Evolutionary conservation across 768 basidiomycete species (phyloP).

Genomic region (Astraeus odoratus): DNA sequence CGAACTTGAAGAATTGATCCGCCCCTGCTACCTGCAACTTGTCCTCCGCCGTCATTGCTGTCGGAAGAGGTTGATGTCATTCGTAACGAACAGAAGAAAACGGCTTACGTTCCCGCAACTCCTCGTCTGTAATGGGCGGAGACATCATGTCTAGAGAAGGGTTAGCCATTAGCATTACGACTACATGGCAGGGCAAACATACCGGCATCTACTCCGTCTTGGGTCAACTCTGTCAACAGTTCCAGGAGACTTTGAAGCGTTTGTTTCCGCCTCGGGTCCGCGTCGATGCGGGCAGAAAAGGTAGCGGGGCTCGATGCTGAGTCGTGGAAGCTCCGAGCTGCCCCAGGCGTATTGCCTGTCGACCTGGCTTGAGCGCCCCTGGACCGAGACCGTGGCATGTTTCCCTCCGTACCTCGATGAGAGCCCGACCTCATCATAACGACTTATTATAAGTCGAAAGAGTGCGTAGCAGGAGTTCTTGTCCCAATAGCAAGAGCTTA

Average conservation of each 20-base stretch:
- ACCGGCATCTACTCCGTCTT: constrained; percentile 33
- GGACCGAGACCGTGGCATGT: constrained; percentile 19
- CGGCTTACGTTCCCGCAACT: constrained; percentile 34
- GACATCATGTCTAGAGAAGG: constrained; percentile 19
- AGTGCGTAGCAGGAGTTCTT: constrained; percentile 13
- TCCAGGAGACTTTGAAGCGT: constrained; percentile 43
- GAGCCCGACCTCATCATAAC: constrained; percentile 21
- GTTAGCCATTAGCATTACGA: constrained; percentile 5
- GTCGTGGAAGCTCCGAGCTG: constrained; percentile 23
- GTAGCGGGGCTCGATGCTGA: constrained; percentile 17
- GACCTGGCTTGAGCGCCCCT: constrained; percentile 21
- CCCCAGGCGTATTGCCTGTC: constrained; percentile 14
- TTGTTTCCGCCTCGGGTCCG: constrained; percentile 35
- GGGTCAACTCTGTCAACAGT: constrained; percentile 37
- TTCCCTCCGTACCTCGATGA: constrained; percentile 27
- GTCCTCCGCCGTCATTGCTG: constrained; percentile 42
- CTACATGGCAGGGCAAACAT: constrained; percentile 8
- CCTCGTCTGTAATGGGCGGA: constrained; percentile 36
- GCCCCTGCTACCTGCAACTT: constrained; percentile 44
- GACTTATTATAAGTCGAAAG: constrained; percentile 14
- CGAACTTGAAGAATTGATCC: constrained; percentile 40
- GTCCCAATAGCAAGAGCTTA: constrained; percentile 18
- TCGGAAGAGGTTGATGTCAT: constrained; percentile 8
- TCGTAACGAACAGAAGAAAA: background rate
- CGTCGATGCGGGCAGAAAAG: constrained; percentile 24